Evolutionary conservation across 345 rosid genomes (phyloP), one percentile per base, ranked within the genome.

Genomic region (Aurinia saxatilis): DNA sequence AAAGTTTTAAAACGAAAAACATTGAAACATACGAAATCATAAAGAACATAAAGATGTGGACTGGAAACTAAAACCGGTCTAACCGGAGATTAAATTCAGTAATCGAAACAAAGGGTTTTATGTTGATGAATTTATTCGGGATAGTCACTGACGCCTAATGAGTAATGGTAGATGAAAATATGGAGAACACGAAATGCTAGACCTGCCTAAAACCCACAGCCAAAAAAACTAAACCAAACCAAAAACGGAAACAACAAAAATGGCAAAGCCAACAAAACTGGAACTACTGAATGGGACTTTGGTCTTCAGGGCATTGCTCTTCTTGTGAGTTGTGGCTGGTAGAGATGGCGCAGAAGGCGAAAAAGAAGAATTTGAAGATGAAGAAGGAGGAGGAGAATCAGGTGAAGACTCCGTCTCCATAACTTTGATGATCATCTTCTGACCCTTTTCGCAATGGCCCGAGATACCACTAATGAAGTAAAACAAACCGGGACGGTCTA

Each of bases 401-500:
- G 73, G 63, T 0, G 75, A 75, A 61, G 37, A 50, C 23, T 56
- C 75, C 0, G 54, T 33, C 66, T 84, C 82, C 81, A 86, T 58
- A 7, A 86, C 90, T 65, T 86, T 86, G 27, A 84, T 66, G 79
- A 83, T 84, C 87, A 83, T 78, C 74, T 82, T 86, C 73, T 67
- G 79, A 49, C 86, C 95, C 65, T 77, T 67, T 65, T 77, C 75
- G 18, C 87, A 83, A 36, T 85, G 91, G 16, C 84, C 88, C 0
- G 76, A 46, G 16, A 81, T 78, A 19, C 88, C 88, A 19, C 93
- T 81, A 11, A 86, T 77, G 70, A 86, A 81, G 50, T 81, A 83
- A 74, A 79, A 86, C 56, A 80, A 54, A n/a, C 87, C 81, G 0
- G 87, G 69, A 4, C 80, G 59, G 60, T 80, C 81, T 35, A 86